Conservation (phyloP, 2,329 filamentous ascomycete species). For the Ophiocordyceps australis region DNA sequence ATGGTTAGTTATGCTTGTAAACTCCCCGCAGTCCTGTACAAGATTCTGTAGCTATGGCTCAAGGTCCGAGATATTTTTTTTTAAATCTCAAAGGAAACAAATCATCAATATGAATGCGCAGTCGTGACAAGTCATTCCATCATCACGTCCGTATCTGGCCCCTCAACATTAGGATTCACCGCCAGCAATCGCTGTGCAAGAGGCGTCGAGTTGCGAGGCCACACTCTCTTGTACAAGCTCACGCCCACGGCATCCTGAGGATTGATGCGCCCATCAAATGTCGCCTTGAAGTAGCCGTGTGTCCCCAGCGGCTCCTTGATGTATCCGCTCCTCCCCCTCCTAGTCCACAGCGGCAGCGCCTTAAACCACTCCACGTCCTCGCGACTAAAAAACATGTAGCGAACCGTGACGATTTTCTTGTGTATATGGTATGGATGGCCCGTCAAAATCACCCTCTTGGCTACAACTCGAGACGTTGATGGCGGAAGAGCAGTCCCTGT, state of each 20-base stretch:
- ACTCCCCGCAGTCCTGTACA: too few species aligned
- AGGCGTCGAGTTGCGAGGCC: constrained; percentile 49
- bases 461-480: constrained; percentile 60
- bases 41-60: too few species aligned
- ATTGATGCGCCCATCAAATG: constrained; percentile 90
- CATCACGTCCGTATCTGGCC: constrained; percentile 13
- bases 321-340: constrained; percentile 69
- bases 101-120: constrained; percentile 3
- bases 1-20: too few species aligned
- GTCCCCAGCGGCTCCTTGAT: constrained; percentile 91
- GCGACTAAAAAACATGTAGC: constrained; percentile 99
- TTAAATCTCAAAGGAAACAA: background rate
- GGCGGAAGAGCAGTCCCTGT: constrained; percentile 78
- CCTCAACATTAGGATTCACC: constrained; percentile 6
- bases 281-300: constrained; percentile 99
- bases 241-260: constrained; percentile 88
- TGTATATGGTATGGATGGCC: constrained; percentile 98
- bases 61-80: too few species aligned
- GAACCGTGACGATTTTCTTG: constrained; percentile 89
- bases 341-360: constrained; percentile 87
- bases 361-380: constrained; percentile 98
- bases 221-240: constrained; percentile 73
- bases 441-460: constrained; percentile 84
- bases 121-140: constrained; percentile 8
- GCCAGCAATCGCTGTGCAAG: constrained; percentile 24